Base-by-base conservation (phyloP, 768 basidiomycete genomes). In the Rhizopogon sp. region DNA sequence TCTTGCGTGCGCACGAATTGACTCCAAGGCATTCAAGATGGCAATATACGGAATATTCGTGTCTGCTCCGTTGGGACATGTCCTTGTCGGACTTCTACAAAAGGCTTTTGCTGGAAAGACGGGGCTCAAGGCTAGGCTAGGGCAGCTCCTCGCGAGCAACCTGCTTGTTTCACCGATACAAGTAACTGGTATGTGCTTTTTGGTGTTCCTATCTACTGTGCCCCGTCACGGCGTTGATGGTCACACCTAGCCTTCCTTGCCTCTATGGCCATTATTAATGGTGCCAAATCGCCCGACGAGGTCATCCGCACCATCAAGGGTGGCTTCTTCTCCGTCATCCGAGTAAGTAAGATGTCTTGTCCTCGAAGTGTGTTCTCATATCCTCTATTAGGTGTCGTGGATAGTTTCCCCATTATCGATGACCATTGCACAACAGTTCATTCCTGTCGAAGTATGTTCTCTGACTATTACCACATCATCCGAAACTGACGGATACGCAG, bases 251-350 rank as follows among this genome's bases (percentile, higher is more conserved):
- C 80, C 4, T 91, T 82, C 69, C 77, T 95, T 33, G 76, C 87
- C 0, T 89, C 83, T 25, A 88, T 91, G 83, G 89, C 93, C 1
- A 68, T 93, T 37, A 93, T 95, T 58, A 85, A 85, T 55, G 93
- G 93, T 39, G 89, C 90, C 16, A 81, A 78, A 60, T 82, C 85
- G 8, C 58, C 79, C 7, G 77, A 83, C 39, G 84, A 87, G 25
- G 74, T 94, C 46, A 60, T 79, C 45, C 82, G 79, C 63, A 86
- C 87, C 1, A 80, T 93, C 33, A 85, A 80, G 66, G 77, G 70
- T 16, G 89, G 90, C 17, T 91, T 91, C 74, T 78, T 87, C 65
- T 70, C 81, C 22, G 88, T 91, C 55, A 77, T 93, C 53, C 75
- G 82, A 68, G 90, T 93, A 60, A 55, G 80, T 62, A 45, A 16